Evolutionary conservation across 805 yeast species (phyloP).

Genomic region (Candida golubevii): DNA sequence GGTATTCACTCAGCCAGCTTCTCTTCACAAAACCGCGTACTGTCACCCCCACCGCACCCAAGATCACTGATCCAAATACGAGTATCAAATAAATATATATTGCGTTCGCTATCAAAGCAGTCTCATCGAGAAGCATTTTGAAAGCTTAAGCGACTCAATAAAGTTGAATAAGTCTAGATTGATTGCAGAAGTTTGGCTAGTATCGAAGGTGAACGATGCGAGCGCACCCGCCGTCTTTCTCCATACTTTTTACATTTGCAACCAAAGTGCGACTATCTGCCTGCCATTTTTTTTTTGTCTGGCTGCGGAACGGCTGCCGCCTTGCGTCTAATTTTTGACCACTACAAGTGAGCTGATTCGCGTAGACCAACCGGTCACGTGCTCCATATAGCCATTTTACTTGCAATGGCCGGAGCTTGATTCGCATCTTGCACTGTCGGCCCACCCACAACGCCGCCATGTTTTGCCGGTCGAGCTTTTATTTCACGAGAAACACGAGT

Average conservation of each 20-base stretch:
- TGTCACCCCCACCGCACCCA: constrained; percentile 6
- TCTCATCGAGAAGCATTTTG: constrained; percentile 12
- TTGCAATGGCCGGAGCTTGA: no score
- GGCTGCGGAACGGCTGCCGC: no score
- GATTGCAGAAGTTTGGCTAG: no score
- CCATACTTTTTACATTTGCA: neutral
- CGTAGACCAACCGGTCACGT: no score
- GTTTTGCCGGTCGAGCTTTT: constrained; percentile 52
- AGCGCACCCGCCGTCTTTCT: no score
- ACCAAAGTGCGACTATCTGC: no score
- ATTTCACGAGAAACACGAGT: constrained; percentile 52
- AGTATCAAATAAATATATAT: constrained; percentile 11
- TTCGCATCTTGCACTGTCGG: neutral
- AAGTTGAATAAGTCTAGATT: neutral
- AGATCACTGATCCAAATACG: constrained; percentile 5
- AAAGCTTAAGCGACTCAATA: neutral
- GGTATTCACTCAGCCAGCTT: neutral
- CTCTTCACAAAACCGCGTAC: constrained; percentile 9
- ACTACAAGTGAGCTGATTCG: no score
- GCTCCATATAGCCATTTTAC: no score
- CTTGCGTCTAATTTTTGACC: no score
- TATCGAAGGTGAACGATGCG: no score
- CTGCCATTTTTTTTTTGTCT: no score
- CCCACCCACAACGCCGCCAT: constrained; percentile 4
- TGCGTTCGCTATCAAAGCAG: constrained; percentile 12